Percentiles rank a stretch among this genome's conserved stretches.
phyloP scores from a whole-genome alignment of 1,284 basidiomycete species.

The Fistulina hepatica region DNA sequence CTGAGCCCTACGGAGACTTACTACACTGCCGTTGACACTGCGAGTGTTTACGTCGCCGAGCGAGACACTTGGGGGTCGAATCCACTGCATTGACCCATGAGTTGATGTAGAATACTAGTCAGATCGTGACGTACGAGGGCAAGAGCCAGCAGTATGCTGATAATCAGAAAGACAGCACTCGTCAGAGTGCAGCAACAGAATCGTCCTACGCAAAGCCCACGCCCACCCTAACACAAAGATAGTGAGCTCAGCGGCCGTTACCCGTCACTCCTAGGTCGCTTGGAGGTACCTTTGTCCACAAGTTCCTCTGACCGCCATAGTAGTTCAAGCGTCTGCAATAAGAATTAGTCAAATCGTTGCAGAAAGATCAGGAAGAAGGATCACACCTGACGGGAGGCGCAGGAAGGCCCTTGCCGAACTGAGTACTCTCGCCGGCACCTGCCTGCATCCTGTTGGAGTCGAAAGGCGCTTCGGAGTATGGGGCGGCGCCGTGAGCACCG shows the following conservation, averaged over 20 bases:
- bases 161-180: conserved; percentile 49
- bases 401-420: no score
- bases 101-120: background rate
- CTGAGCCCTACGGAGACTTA: conserved; percentile 15
- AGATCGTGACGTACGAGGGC: conserved; percentile 46
- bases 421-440: no score
- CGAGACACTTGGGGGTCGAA: conserved; percentile 65
- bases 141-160: conserved; percentile 63
- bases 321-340: no score
- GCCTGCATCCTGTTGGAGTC: conserved; percentile 7
- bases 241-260: conserved; percentile 7
- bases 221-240: conserved; percentile 37
- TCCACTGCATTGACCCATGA: conserved; percentile 43
- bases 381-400: no score
- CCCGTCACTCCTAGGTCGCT: conserved; percentile 1
- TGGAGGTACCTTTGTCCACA: conserved; percentile 53
- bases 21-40: conserved; percentile 28
- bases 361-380: no score
- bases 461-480: conserved; percentile 33
- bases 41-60: conserved; percentile 43
- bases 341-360: no score
- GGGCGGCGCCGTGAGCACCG: conserved; percentile 27
- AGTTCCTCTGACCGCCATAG: no score
- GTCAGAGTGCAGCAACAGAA: conserved; percentile 64
- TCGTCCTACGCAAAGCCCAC: conserved; percentile 45